Base-by-base conservation (phyloP, 495 filamentous ascomycete genomes). In the Wilcoxina mikolae region DNA sequence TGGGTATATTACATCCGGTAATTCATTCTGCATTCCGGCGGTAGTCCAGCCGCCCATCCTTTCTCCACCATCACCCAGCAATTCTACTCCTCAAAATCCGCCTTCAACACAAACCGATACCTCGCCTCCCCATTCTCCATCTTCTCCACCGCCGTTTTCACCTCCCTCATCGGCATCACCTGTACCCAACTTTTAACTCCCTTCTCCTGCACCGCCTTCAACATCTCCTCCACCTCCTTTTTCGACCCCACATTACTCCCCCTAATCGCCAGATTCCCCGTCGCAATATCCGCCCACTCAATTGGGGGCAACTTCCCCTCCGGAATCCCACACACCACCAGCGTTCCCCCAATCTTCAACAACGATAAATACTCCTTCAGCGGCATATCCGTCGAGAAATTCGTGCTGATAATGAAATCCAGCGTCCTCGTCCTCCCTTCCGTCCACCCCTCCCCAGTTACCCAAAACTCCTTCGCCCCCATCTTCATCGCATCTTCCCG, bases 261-360 rank as follows among this genome's bases (percentile, higher is more conserved):
- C 11, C 84, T 81, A 53, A 94, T 83, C 58, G 85, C 77, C 61
- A 82, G 83, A 41, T 87, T 87, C 60, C 87, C 90, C 41, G 66
- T 66, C 48, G 84, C 73, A 60, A 95, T 79, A 52, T 79, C 82
- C 72, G 86, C 84, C 33, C 83, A 83, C 70, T 78, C 81, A 55
- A 95, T 75, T 51, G 74, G 69, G 41, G 85, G 79, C 1, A 86
- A 75, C n/a, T 81, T 78, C 35, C 82, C 79, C 62, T 94, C 87
- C 1, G 88, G 88, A 56, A 94, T 69, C 1, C 89, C 88, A 38
- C 91, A 85, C 51, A 78, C 82, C 55, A 94, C 76, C 78, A 87
- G 90, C 54, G 73, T 76, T 54, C 84, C 87, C 67, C 87, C 86
- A 53, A 94, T 79, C 66, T 88, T 85, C 60, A 95, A 76, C 56